Conservation (phyloP, 2,329 filamentous ascomycete species). For the Pseudogymnoascus verrucosus region DNA sequence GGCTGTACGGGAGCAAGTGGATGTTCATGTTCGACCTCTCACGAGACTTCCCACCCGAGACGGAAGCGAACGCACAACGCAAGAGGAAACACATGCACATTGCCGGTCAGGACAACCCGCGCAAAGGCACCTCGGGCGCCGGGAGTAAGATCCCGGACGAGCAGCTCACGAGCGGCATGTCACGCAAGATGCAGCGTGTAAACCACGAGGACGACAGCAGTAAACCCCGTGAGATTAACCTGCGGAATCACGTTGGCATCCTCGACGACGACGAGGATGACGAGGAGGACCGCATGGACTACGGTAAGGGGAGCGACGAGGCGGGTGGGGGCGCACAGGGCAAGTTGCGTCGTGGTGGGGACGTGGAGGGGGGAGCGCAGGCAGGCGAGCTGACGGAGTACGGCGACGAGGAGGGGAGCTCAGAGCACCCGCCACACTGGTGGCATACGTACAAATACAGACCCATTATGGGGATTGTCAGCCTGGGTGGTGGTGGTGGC, state of each 20-base stretch:
- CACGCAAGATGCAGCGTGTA: constrained; percentile 31
- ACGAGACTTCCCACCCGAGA: constrained; percentile 48
- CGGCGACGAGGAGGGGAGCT: constrained; percentile 20
- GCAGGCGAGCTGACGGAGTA: constrained; percentile 23
- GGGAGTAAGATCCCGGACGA: constrained; percentile 41
- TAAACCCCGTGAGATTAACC: constrained; percentile 18
- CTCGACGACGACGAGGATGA: constrained; percentile 32
- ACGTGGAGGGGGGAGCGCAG: constrained; percentile 12
- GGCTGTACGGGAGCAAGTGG: constrained; percentile 82
- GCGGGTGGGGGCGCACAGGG: constrained; percentile 15
- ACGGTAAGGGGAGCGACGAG: constrained; percentile 27
- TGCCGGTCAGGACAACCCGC: constrained; percentile 14
- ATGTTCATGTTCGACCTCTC: constrained; percentile 87
- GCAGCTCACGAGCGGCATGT: constrained; percentile 27
- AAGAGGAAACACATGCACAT: constrained; percentile 23
- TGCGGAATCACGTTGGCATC: constrained; percentile 21
- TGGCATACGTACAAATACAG: constrained; percentile 93
- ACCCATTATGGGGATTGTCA: constrained; percentile 71
- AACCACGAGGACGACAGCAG: constrained; percentile 34
- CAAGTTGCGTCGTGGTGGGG: constrained; percentile 7
- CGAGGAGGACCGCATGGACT: constrained; percentile 23
- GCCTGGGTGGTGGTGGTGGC: constrained; percentile 29
- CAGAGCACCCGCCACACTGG: constrained; percentile 13
- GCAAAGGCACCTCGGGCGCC: constrained; percentile 42
- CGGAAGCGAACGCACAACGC: constrained; percentile 28